Evolutionary conservation across 2,329 filamentous ascomycete species (phyloP), one percentile per base, ranked within the genome.

Genomic region (Balansia obtecta): DNA sequence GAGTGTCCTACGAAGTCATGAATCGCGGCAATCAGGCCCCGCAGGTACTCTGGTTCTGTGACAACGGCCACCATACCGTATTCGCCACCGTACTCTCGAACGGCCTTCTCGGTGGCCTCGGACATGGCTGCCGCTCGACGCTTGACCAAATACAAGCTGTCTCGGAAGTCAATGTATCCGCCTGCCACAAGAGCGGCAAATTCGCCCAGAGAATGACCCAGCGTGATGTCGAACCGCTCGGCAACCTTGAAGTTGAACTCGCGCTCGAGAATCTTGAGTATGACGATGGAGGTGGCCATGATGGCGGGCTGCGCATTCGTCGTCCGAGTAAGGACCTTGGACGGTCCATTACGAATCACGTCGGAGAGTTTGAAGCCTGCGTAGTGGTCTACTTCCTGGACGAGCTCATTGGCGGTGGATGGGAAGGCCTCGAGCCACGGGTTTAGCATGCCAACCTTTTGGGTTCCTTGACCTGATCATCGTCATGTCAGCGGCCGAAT

Each of bases 51-150:
- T 3, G 88, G 84, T 63, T 96, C 89, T 52, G 88, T 95, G 8
- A 97, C 84, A 11, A 96, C 72, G 4, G 91, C 91, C 22, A 96
- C 83, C 91, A 97, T 97, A 61, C 91, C 91, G 61, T 94, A 93
- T 58, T 89, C 86, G 56, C 86, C 86, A 50, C 86, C 86, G 55
- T 83, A 81, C 54, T 79, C 68, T 53, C 80, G 74, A 12, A 77
- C 72, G 4, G 87, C 86, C 22, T 76, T 71, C 57, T 71, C 71
- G 8, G 86, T 89, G 58, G 87, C 90, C 43, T 82, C 75, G 4
- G 84, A 82, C 88, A 96, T 95, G 56, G 84, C 80, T 63, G 89
- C 85, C 46, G 88, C 91, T 43, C 91, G 80, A 58, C 76, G 77
- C 53, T 83, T 79, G 48, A 95, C 86, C 62, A 96, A 74, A 57